Conservation (phyloP, 2,329 filamentous ascomycete species). For the Aspergillus fischeri region DNA sequence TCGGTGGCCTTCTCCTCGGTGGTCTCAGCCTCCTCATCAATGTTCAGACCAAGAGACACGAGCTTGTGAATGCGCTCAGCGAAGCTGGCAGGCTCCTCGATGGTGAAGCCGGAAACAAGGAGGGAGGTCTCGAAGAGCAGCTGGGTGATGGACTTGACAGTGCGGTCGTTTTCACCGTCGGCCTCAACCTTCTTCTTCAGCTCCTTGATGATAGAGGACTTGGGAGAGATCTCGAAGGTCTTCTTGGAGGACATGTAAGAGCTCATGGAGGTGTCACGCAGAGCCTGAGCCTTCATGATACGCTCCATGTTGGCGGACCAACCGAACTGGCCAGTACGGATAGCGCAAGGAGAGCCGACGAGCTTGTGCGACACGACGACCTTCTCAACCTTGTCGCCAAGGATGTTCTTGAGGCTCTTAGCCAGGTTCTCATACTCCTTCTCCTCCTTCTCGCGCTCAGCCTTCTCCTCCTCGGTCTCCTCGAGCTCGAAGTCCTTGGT, state of each 20-base stretch:
- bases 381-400: constrained; percentile 99
- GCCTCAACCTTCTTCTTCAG: constrained; percentile 98
- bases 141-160: constrained; percentile 98
- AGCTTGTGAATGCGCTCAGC: constrained; percentile 99
- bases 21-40: constrained; percentile 86
- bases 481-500: constrained; percentile 99
- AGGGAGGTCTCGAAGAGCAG: constrained; percentile 98
- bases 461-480: constrained; percentile 99
- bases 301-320: constrained; percentile 99
- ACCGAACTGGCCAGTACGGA: constrained; percentile 98
- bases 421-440: constrained; percentile 94
- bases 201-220: constrained; percentile 96
- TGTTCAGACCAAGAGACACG: constrained; percentile 93
- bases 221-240: constrained; percentile 99
- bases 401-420: constrained; percentile 98
- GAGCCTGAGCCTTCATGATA: constrained; percentile 99
- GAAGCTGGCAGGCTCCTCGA: constrained; percentile 96
- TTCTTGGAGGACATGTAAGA: constrained; percentile 99
- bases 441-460: constrained; percentile 87
- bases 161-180: constrained; percentile 97
- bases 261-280: constrained; percentile 98
- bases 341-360: constrained; percentile 87
- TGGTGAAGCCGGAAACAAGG: constrained; percentile 98
- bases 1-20: constrained; percentile 52
- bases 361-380: constrained; percentile 99